A percentile compares a stretch with the other conserved stretches of the same genome.
These are phyloP conservation scores for Thermothelomyces thermophilus DNA, from an alignment of 2,329 filamentous ascomycete species.

Conservation along the genomic window DNA sequence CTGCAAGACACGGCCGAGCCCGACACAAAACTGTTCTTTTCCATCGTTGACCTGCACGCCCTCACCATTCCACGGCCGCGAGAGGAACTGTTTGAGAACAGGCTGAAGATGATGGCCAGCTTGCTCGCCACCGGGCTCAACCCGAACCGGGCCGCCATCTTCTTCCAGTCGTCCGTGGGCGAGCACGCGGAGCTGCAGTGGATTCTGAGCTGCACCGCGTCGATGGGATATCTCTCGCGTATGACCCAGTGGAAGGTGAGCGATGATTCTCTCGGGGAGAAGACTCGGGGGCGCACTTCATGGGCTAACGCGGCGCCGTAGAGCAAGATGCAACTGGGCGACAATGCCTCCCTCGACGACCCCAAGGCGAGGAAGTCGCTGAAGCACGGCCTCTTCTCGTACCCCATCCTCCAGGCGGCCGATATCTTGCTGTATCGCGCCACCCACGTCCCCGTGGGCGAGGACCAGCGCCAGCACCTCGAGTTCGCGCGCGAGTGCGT, in stretches of 20 bases:
- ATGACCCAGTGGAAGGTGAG: constrained; percentile 98
- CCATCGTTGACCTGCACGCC: constrained; percentile 88
- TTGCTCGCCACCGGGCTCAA: constrained; percentile 79
- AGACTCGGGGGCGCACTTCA: not conserved
- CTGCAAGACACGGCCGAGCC: constrained; percentile 60
- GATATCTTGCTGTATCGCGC: constrained; percentile 88
- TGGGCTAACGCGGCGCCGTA: constrained; percentile 29
- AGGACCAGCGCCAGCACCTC: constrained; percentile 89
- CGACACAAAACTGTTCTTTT: constrained; percentile 66
- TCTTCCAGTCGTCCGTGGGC: constrained; percentile 72
- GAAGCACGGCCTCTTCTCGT: constrained; percentile 88
- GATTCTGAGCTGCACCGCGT: constrained; percentile 88
- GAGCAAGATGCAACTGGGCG: constrained; percentile 65
- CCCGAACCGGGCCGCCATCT: constrained; percentile 69
- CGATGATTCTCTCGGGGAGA: too few species aligned
- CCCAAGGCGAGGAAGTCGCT: constrained; percentile 52
- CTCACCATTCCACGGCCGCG: constrained; percentile 72
- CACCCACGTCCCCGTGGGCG: constrained; percentile 93
- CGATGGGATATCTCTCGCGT: constrained; percentile 87
- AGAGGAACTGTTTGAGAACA: constrained; percentile 53
- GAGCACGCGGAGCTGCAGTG: constrained; percentile 91
- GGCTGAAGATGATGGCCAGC: constrained; percentile 69
- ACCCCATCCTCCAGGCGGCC: constrained; percentile 90
- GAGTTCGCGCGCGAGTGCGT: constrained; percentile 87
- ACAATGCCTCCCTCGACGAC: constrained; percentile 53